Percentiles rank a stretch among this genome's conserved stretches.
These are phyloP conservation scores for Xylariaceae sp. DNA, from an alignment of 2,329 filamentous ascomycete genomes.

Conservation along the genomic window DNA sequence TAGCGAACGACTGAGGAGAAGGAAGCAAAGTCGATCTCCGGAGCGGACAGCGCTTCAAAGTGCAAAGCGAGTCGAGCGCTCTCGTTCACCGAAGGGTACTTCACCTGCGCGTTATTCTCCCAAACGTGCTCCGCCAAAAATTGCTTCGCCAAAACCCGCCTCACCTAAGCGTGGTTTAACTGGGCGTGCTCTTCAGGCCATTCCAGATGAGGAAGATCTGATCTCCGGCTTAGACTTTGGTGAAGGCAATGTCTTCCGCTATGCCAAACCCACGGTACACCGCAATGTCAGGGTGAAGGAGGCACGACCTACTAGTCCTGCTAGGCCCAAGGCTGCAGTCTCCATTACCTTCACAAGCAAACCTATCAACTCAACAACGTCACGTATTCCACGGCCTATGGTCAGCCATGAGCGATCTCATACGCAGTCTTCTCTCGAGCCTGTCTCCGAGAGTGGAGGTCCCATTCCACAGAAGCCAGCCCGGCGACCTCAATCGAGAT, in stretches of 20 bases:
- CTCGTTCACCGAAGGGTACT: conserved; percentile 10
- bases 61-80: conserved; percentile 5
- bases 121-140: conserved; percentile 12
- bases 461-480: conserved; percentile 63
- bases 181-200: conserved; percentile 39
- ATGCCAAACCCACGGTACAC: conserved; percentile 81
- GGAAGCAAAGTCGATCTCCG: conserved; percentile 53
- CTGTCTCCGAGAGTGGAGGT: conserved; percentile 87
- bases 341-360: conserved; percentile 93
- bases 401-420: conserved; percentile 69
- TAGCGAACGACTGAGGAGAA: conserved; percentile 74
- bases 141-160: conserved; percentile 11
- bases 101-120: conserved; percentile 16
- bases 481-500: conserved; percentile 69
- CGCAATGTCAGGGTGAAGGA: conserved; percentile 90
- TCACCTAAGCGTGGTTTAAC: conserved; percentile 19
- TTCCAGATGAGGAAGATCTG: conserved; percentile 74
- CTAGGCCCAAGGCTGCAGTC: conserved; percentile 74
- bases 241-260: conserved; percentile 80
- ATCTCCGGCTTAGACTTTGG: conserved; percentile 86
- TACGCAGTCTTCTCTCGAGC: conserved; percentile 79
- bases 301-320: conserved; percentile 70
- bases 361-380: conserved; percentile 55
- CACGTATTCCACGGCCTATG: conserved; percentile 80
- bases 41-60: conserved; percentile 6